Evolutionary conservation across 331 rosid species (phyloP).

Genomic region (Dryas integrifolia): DNA sequence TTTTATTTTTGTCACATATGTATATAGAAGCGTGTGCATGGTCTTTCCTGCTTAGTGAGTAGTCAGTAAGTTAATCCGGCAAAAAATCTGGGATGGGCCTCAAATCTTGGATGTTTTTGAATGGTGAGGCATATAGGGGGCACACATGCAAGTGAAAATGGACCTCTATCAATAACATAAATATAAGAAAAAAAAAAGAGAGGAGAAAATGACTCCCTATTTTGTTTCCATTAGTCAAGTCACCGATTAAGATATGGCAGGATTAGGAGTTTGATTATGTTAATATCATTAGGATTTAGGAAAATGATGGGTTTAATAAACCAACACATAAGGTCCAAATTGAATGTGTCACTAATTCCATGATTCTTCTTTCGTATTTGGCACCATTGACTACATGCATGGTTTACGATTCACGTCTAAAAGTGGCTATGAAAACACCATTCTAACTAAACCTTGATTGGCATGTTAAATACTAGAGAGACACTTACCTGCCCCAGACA

Average conservation of each 20-base stretch:
- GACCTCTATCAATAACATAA: constrained; percentile 10
- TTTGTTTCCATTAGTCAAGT: neutral
- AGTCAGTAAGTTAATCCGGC: constrained; percentile 14
- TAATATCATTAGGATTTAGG: neutral
- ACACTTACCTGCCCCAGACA: too few relatives aligned
- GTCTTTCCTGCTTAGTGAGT: neutral
- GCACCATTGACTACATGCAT: too few relatives aligned
- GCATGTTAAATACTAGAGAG: too few relatives aligned
- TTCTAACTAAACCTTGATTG: too few relatives aligned
- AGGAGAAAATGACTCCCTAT: constrained; percentile 32
- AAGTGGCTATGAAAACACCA: too few relatives aligned
- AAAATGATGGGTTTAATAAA: neutral
- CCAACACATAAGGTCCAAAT: neutral
- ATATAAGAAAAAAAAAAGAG: too few relatives aligned
- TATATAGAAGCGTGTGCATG: neutral
- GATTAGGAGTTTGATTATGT: neutral
- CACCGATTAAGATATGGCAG: neutral
- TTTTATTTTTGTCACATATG: neutral
- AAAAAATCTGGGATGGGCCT: constrained; percentile 46
- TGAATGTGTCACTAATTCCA: too few relatives aligned
- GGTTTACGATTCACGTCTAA: too few relatives aligned
- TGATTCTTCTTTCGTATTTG: too few relatives aligned
- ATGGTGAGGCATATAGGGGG: constrained; percentile 30
- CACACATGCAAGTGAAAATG: constrained; percentile 57
- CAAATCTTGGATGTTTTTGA: constrained; percentile 27